Conservation (phyloP, 208 protist species). For the Trypanosoma scelopori region DNA sequence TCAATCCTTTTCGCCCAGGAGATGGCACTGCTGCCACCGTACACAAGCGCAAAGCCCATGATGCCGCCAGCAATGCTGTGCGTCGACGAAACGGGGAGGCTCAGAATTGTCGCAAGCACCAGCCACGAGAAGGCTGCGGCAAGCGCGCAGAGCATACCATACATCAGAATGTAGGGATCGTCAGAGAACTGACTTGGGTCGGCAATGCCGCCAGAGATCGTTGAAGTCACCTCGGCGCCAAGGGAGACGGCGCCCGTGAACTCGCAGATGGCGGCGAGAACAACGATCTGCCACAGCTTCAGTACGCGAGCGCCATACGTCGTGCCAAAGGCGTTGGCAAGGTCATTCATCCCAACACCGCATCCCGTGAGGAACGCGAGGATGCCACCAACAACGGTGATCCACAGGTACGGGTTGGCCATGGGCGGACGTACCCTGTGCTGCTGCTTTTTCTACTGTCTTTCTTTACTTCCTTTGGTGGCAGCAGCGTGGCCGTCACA, state of each 20-base stretch:
- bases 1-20: constrained; percentile 54
- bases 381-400: constrained; percentile 71
- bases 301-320: constrained; percentile 83
- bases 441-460: background rate
- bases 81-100: constrained; percentile 72
- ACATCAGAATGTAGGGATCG: constrained; percentile 81
- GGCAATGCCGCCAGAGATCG: constrained; percentile 76
- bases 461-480: background rate
- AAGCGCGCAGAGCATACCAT: constrained; percentile 76
- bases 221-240: constrained; percentile 72
- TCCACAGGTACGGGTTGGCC: constrained; percentile 52
- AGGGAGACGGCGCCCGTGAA: constrained; percentile 73
- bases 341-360: constrained; percentile 91
- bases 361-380: constrained; percentile 71
- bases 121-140: constrained; percentile 74
- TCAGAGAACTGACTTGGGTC: constrained; percentile 48
- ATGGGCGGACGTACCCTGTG: background rate
- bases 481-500: background rate
- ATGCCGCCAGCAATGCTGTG: constrained; percentile 83
- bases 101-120: constrained; percentile 54
- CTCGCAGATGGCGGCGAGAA: constrained; percentile 83
- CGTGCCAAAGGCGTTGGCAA: constrained; percentile 91
- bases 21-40: constrained; percentile 53
- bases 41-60: constrained; percentile 81
- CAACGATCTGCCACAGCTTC: constrained; percentile 71